These are phyloP conservation scores for Chamaecyparis obtusa DNA, from an alignment of 75 land plant species.

Conservation along the genomic window DNA sequence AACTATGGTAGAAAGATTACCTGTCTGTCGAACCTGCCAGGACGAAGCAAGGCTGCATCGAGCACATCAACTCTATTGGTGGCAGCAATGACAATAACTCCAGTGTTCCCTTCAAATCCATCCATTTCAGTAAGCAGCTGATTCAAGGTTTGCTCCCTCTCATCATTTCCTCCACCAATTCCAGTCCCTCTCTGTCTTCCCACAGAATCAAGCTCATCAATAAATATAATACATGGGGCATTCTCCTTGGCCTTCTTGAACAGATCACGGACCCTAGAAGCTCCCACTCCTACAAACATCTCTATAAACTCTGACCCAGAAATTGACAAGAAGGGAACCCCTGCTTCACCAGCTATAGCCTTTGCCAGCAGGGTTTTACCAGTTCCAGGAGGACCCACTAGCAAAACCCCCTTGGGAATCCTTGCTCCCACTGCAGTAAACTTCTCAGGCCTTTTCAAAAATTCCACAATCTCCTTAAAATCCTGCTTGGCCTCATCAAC, in stretches of 20 bases:
- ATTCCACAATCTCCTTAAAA: constrained; percentile 89
- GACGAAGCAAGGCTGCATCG: constrained; percentile 54
- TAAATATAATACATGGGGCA: constrained; percentile 56
- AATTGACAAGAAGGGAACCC: constrained; percentile 64
- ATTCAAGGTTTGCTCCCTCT: constrained; percentile 51
- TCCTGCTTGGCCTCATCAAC: constrained; percentile 97
- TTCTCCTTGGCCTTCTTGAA: constrained; percentile 60
- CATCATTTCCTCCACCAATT: constrained; percentile 60
- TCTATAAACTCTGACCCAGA: constrained; percentile 79
- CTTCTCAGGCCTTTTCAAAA: constrained; percentile 79
- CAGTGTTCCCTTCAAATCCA: constrained; percentile 58
- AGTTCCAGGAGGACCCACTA: constrained; percentile 95
- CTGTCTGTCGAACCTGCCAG: constrained; percentile 59
- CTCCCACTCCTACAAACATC: constrained; percentile 60
- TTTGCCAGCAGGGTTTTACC: constrained; percentile 55
- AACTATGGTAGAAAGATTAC: constrained; percentile 6
- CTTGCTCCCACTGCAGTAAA: constrained; percentile 85
- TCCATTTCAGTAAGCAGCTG: constrained; percentile 61
- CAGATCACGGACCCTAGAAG: constrained; percentile 46
- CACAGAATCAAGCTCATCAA: constrained; percentile 60
- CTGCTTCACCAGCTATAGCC: constrained; percentile 59
- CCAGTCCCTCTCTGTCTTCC: constrained; percentile 61
- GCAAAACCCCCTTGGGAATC: constrained; percentile 89
- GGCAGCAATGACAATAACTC: constrained; percentile 53
- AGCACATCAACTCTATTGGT: constrained; percentile 55